Conservation (phyloP, 2,329 filamentous ascomycete species). For the Cladophialophora exuberans region DNA sequence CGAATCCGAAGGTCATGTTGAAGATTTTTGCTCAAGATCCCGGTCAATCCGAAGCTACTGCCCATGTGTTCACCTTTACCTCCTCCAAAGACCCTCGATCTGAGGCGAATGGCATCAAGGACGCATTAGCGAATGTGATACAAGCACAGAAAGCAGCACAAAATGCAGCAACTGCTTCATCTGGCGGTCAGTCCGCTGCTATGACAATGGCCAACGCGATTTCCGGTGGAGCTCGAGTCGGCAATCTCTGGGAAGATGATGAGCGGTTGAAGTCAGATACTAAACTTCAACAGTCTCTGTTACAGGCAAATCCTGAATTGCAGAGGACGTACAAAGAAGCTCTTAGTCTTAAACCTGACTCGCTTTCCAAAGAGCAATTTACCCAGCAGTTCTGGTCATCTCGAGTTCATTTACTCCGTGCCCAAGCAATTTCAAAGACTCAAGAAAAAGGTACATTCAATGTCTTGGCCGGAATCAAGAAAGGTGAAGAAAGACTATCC, state of each 20-base stretch:
- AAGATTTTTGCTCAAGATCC: conserved; percentile 80
- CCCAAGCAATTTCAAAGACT: conserved; percentile 84
- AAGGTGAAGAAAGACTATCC: conserved; percentile 75
- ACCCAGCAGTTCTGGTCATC: conserved; percentile 95
- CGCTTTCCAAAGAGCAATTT: conserved; percentile 78
- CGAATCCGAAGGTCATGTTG: conserved; percentile 86
- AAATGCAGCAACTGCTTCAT: conserved; percentile 40
- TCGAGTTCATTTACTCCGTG: conserved; percentile 79
- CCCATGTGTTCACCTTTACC: conserved; percentile 89
- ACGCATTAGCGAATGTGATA: conserved; percentile 77
- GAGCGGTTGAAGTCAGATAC: conserved; percentile 74
- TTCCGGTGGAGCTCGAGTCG: conserved; percentile 48
- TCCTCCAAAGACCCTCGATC: conserved; percentile 72
- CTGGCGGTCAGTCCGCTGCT: conserved; percentile 59
- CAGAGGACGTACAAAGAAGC: conserved; percentile 87
- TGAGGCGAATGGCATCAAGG: conserved; percentile 85
- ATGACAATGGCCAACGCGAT: conserved; percentile 79
- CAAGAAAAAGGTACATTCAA: conserved; percentile 93
- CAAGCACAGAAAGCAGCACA: conserved; percentile 64
- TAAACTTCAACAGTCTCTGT: conserved; percentile 81
- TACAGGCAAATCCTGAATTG: conserved; percentile 76
- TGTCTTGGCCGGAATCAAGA: conserved; percentile 86
- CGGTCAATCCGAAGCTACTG: conserved; percentile 62
- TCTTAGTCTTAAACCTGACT: conserved; percentile 78
- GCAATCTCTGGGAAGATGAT: conserved; percentile 78